Evolutionary conservation across 2,329 filamentous ascomycete species (phyloP), one percentile per base, ranked within the genome.

Genomic region (Fusarium verticillioides): DNA sequence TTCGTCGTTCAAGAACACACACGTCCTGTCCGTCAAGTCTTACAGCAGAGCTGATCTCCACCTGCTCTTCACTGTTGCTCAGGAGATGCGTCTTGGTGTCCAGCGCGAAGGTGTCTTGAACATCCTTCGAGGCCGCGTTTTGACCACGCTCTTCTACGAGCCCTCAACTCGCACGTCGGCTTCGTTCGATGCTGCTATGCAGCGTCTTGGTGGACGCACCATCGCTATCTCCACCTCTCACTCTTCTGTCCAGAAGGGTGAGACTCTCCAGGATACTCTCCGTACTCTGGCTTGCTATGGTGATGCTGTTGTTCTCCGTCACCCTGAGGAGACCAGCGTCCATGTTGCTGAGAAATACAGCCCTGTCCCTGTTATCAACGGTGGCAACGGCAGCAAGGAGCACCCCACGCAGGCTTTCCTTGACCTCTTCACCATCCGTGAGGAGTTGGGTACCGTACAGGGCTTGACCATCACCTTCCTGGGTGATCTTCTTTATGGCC

Each of bases 121-220:
- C 79, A 88, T 97, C 63, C 90, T 99, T 70, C 94, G 93, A 78
- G 95, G 95, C 34, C 91, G 93, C 50, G 90, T 99, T 18, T 88
- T 99, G 42, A 94, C 93, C 84, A 96, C 94, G 5, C 91, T 99
- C 85, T 99, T 99, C 89, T 99, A 95, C 83, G 96, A 99, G 87
- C 96, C 96, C 4, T 98, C 96, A 2, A 99, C 96, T 6, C 90
- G 96, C 61, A 99, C 96, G 9, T 98, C 96, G 18, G 91, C 94
- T 42, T 99, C 96, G 7, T 99, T 99, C 78, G 96, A 99, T 80
- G 94, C 96, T 63, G 96, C 96, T 46, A 99, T 99, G 96, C 97
- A 99, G 87, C 93, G 97, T 59, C 92, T 99, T 9, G 96, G 96
- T 76, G 96, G 96, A 53, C 90, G 94, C 54, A 96, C 93, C 7